Conservation (phyloP, 257 asterid genomes). For the Nicotiana sylvestris region DNA sequence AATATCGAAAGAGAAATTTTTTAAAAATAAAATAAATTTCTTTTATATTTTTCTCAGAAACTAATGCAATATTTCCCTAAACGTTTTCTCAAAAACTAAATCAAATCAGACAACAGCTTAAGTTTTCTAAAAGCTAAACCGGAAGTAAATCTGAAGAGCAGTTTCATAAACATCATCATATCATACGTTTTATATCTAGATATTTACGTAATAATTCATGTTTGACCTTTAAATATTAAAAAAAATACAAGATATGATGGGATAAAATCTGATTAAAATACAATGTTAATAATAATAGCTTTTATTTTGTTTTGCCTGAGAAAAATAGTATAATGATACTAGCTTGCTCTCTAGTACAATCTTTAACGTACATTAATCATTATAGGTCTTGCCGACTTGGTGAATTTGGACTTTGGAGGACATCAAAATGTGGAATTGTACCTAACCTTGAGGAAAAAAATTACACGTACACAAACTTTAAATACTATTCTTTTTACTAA, state of each 20-base stretch:
- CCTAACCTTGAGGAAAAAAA: no score
- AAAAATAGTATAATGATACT: no score
- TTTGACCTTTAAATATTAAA: conserved; percentile 1
- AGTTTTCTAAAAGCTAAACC: not conserved
- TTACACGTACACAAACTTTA: no score
- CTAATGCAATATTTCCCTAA: not conserved
- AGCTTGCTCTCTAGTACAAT: no score
- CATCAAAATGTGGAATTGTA: no score
- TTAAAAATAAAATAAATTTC: no score
- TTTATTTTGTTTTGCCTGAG: not conserved
- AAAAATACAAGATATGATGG: not conserved
- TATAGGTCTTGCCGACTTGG: no score
- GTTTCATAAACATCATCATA: not conserved
- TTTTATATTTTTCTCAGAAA: not conserved
- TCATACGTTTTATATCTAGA: not conserved
- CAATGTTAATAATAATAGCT: not conserved
- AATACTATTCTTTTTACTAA: no score
- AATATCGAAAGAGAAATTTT: no score
- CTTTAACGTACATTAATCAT: no score
- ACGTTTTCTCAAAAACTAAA: not conserved
- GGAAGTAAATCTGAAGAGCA: not conserved
- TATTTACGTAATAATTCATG: not conserved
- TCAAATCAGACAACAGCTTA: not conserved
- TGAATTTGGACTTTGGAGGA: no score
- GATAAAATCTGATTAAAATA: not conserved